Evolutionary conservation across 352 stramenopile genomes (phyloP).

Genomic region (Blastocystis sp.): DNA sequence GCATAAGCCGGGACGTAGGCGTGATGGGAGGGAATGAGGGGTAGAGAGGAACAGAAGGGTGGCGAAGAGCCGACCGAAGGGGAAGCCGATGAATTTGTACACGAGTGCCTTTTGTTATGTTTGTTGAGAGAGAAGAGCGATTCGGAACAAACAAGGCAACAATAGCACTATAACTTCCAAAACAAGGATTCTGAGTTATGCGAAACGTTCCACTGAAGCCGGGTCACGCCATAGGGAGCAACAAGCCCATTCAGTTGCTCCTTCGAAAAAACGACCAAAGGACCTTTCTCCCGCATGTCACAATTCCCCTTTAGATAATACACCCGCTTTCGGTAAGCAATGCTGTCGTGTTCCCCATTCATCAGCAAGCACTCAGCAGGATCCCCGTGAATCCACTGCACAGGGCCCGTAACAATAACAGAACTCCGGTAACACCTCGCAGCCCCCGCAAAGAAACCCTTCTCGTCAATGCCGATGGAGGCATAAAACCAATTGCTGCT

Average conservation of each 20-base stretch:
- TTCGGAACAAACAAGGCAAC: background rate
- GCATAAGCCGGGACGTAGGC: background rate
- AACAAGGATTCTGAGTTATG: background rate
- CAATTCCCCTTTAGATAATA: background rate
- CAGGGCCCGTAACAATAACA: background rate
- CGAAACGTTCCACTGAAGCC: background rate
- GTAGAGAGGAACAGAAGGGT: constrained; percentile 16
- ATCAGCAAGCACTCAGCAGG: background rate
- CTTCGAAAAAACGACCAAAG: background rate
- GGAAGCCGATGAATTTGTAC: constrained; percentile 10
- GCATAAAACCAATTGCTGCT: constrained; percentile 34
- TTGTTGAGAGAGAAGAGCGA: background rate
- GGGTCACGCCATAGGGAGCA: background rate
- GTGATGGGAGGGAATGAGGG: background rate
- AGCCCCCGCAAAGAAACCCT: background rate
- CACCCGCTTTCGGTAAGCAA: background rate
- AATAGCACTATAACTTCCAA: background rate
- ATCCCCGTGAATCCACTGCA: background rate
- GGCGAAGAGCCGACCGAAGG: constrained; percentile 40
- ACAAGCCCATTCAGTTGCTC: background rate
- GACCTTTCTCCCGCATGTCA: background rate
- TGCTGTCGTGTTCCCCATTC: background rate
- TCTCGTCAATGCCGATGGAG: background rate
- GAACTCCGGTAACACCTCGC: constrained; percentile 1
- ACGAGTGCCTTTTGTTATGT: constrained; percentile 45